Percentiles rank a stretch among this genome's conserved stretches.
Conservation (phyloP, 108 stramenopile species). For the Cyclostephanos tholiformis region DNA sequence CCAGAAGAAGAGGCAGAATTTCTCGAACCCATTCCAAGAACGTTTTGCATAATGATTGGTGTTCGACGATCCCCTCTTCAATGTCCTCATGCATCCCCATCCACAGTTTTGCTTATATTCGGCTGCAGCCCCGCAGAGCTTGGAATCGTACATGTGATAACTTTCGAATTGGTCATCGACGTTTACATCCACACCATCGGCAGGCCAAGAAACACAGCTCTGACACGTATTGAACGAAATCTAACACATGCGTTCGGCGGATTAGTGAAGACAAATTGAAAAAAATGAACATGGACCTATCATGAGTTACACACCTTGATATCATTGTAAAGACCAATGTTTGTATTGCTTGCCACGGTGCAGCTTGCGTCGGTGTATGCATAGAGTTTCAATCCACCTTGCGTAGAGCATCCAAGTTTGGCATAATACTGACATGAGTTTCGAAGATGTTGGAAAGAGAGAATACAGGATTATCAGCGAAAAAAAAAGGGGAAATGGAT, state of each 20-base stretch:
- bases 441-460: background rate
- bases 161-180: slow-evolving; percentile 34
- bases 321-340: slow-evolving; percentile 52
- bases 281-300: background rate
- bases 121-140: slow-evolving; percentile 39
- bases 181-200: slow-evolving; percentile 18
- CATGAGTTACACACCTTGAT: slow-evolving; percentile 25
- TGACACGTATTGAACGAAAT: slow-evolving; percentile 36
- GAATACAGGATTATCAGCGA: background rate
- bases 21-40: slow-evolving; percentile 44
- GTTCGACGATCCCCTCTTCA: slow-evolving; percentile 2
- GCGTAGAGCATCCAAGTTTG: slow-evolving; percentile 37
- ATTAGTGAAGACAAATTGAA: background rate
- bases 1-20: slow-evolving; percentile 52
- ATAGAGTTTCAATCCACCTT: slow-evolving; percentile 36
- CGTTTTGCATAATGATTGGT: slow-evolving; percentile 3
- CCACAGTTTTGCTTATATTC: slow-evolving; percentile 37
- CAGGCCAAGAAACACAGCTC: slow-evolving; percentile 36
- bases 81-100: slow-evolving; percentile 35
- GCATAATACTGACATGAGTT: slow-evolving; percentile 31
- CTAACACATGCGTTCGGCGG: slow-evolving; percentile 8
- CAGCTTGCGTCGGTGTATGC: slow-evolving; percentile 38
- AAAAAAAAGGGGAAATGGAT: slow-evolving; percentile 2
- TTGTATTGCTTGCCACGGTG: slow-evolving; percentile 20
- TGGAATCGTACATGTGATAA: slow-evolving; percentile 42